Base-by-base conservation (phyloP, 1,284 basidiomycete genomes). In the Mrakiaceae sp. region DNA sequence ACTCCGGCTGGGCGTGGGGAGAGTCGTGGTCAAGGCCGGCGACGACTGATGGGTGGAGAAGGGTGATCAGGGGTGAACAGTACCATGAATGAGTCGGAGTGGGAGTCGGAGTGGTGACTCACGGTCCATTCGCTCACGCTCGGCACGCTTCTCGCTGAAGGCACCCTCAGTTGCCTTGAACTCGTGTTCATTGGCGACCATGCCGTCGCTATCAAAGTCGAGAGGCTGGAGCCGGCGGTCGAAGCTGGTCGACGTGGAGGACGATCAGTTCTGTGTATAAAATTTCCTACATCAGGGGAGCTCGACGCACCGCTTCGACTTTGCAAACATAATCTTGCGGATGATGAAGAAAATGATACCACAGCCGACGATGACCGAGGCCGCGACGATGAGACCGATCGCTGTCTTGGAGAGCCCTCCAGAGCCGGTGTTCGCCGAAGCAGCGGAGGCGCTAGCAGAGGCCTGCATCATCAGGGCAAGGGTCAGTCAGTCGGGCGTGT, bases 161-260 rank as follows among this genome's bases (percentile, higher is more conserved):
- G 60, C 60, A 8, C 60, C 60, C 43, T 62, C 60, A 10, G 60
- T 62, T 3, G 60, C 52, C 60, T 62, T 62, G 51, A 54, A 62
- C 60, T 62, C 60, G 51, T 62, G 60, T 43, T 62, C 60, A 50
- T 53, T 50, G 5, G 60, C 50, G 27, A 27, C 27, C 43, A 55
- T 62, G 7, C 53, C 60, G 47, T 46, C 53, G 39, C 16, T 51
- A n/a, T 42, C 43, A 52, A 62, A 62, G 60, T 62, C 60, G 51
- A 62, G 47, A 46, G 60, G 60, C 47, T 62, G 60, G 7, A 62
- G 60, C 47, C 60, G 43, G 52, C 60, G 40, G 53, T 62, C 52
- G 47, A 62, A 60, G 7, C 56, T 49, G 48, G 9, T 49, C 10
- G 27, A 49, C 11, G 40, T 8, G 52, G n/a, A 53, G 52, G 27